Conservation (phyloP, 2,329 filamentous ascomycete genomes). For the Magnaporthiopsis rhizophila region DNA sequence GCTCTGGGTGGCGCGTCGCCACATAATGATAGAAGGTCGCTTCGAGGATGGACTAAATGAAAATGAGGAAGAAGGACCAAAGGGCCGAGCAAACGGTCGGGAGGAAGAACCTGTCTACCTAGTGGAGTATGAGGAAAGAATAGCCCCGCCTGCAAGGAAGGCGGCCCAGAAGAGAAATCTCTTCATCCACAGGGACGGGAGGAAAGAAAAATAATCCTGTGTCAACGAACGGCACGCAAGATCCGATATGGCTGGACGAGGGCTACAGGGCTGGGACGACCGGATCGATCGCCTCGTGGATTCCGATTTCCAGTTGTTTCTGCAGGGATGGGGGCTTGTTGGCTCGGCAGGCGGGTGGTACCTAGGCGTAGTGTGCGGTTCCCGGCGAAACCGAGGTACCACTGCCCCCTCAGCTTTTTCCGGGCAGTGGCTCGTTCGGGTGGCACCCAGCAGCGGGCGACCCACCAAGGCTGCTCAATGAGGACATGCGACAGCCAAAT, state of each 20-base stretch:
- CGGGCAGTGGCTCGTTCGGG: background rate
- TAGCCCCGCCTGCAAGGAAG: background rate
- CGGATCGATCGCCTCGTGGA: background rate
- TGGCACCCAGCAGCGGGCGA: background rate
- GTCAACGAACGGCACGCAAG: background rate
- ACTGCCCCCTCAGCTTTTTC: background rate
- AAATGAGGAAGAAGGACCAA: background rate
- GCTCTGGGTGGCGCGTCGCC: conserved; percentile 12
- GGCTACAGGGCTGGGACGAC: background rate
- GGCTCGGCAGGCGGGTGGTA: background rate
- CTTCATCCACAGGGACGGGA: background rate
- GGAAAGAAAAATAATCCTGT: background rate
- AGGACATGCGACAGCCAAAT: background rate
- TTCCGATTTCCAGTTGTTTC: background rate
- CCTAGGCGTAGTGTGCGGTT: background rate
- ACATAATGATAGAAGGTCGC: background rate
- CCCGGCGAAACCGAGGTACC: background rate
- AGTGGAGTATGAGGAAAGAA: background rate
- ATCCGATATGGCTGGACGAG: background rate
- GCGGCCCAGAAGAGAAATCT: background rate
- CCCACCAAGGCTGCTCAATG: background rate
- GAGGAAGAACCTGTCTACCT: background rate
- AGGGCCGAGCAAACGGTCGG: background rate
- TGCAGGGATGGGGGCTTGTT: background rate
- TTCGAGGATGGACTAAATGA: background rate